Conservation (phyloP, 2,329 filamentous ascomycete species). For the Fusarium vanettenii region DNA sequence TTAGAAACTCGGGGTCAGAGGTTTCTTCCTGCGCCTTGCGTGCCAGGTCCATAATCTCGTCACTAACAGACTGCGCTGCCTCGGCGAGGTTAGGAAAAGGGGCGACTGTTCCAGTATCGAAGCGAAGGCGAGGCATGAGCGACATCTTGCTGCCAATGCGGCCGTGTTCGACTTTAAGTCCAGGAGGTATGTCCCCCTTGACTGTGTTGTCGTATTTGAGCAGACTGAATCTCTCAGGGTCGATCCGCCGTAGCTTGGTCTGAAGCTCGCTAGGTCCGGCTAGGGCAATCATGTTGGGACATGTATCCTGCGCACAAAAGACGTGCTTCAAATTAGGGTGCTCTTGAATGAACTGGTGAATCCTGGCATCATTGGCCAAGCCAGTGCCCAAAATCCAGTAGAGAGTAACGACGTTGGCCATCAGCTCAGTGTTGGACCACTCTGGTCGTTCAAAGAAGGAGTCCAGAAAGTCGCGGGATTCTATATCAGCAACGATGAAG, state of each 20-base stretch:
- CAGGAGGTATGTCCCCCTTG: constrained; percentile 36
- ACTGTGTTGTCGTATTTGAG: constrained; percentile 72
- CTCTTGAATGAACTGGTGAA: constrained; percentile 77
- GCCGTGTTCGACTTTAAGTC: constrained; percentile 51
- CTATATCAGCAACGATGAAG: constrained; percentile 84
- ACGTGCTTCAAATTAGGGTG: constrained; percentile 76
- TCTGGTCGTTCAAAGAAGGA: constrained; percentile 77
- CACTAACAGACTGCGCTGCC: constrained; percentile 54
- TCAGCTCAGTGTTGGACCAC: constrained; percentile 73
- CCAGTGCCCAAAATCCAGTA: constrained; percentile 85
- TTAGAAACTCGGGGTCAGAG: constrained; percentile 58
- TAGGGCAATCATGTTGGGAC: constrained; percentile 79
- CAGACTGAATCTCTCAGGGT: constrained; percentile 77
- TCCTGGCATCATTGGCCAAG: constrained; percentile 69
- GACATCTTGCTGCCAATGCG: constrained; percentile 58
- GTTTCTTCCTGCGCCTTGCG: constrained; percentile 57
- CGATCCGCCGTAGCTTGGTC: constrained; percentile 77
- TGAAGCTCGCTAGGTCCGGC: constrained; percentile 74
- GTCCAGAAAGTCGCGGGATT: constrained; percentile 76
- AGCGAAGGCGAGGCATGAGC: constrained; percentile 59
- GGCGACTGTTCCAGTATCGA: constrained; percentile 59
- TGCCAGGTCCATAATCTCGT: constrained; percentile 64
- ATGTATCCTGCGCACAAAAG: constrained; percentile 79
- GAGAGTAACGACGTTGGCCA: constrained; percentile 74
- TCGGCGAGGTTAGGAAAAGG: constrained; percentile 60